Conservation (phyloP, 1,139 yeast genomes). For the Yueomyces sp. region DNA sequence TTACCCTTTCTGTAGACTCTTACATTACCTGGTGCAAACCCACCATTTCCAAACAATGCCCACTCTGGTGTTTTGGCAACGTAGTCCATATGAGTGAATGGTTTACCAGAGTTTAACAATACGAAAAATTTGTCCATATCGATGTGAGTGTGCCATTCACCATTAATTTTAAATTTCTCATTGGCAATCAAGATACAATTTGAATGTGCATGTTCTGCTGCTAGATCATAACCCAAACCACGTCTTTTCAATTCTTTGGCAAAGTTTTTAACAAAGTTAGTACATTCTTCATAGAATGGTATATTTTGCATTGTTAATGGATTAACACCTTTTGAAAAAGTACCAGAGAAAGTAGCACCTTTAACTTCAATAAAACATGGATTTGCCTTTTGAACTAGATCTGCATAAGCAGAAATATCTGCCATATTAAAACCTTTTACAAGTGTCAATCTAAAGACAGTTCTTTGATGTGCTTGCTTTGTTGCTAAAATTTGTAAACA, state of each 20-base stretch:
- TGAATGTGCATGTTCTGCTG: slow-evolving; percentile 93
- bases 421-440: slow-evolving; percentile 88
- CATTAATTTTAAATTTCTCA: slow-evolving; percentile 53
- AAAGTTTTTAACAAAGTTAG: slow-evolving; percentile 53
- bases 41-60: slow-evolving; percentile 91
- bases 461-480: slow-evolving; percentile 66
- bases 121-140: slow-evolving; percentile 70
- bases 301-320: slow-evolving; percentile 92
- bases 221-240: slow-evolving; percentile 64
- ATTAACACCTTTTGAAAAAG: slow-evolving; percentile 67
- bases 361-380: slow-evolving; percentile 89
- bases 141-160: slow-evolving; percentile 81
- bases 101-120: slow-evolving; percentile 47
- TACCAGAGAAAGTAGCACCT: slow-evolving; percentile 92
- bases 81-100: slow-evolving; percentile 72
- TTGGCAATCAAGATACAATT: slow-evolving; percentile 85
- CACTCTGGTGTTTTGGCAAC: slow-evolving; percentile 72
- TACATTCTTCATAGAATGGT: slow-evolving; percentile 88
- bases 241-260: slow-evolving; percentile 46
- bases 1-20: slow-evolving; percentile 58
- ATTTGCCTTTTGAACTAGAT: slow-evolving; percentile 64
- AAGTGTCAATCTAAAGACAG: slow-evolving; percentile 80
- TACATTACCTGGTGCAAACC: slow-evolving; percentile 79
- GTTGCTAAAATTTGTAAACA: slow-evolving; percentile 74
- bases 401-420: slow-evolving; percentile 78